Evolutionary conservation across 2,329 filamentous ascomycete species (phyloP).

Genomic region (Beauveria medogensis): DNA sequence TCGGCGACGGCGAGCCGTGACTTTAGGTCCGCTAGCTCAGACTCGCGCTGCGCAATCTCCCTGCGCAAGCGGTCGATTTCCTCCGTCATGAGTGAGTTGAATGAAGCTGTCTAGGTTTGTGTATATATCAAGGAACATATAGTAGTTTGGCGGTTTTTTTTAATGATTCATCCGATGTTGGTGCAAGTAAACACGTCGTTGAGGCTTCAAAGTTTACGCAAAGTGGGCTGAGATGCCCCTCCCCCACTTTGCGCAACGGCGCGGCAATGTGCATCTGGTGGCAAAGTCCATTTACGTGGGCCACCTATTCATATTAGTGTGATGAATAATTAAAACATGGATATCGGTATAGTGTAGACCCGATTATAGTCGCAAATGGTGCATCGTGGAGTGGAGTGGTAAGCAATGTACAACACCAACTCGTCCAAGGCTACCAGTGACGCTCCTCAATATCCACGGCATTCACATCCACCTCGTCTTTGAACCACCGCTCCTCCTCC

Average conservation of each 20-base stretch:
- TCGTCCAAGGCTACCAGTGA: conserved; percentile 47
- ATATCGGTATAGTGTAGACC: too few species aligned
- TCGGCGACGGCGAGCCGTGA: conserved; percentile 36
- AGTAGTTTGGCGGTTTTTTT: background rate
- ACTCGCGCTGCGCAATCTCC: conserved; percentile 41
- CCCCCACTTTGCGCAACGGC: conserved; percentile 3
- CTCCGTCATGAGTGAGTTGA: background rate
- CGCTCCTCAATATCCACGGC: conserved; percentile 55
- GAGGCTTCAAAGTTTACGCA: conserved; percentile 2
- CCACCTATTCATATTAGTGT: too few species aligned
- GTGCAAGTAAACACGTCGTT: background rate
- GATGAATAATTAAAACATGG: too few species aligned
- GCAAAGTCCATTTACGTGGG: background rate
- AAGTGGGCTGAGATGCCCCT: background rate
- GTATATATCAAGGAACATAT: background rate
- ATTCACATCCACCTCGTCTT: conserved; percentile 61
- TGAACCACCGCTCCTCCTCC: conserved; percentile 60
- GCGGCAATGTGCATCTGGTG: background rate
- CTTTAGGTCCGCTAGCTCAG: conserved; percentile 37
- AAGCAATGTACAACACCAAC: too few species aligned
- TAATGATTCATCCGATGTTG: background rate
- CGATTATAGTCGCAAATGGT: too few species aligned
- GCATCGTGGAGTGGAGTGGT: too few species aligned
- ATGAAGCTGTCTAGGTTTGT: too few species aligned
- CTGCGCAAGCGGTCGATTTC: conserved; percentile 31